Evolutionary conservation across 2,329 filamentous ascomycete genomes (phyloP).

Genomic region (Didymella pomorum): DNA sequence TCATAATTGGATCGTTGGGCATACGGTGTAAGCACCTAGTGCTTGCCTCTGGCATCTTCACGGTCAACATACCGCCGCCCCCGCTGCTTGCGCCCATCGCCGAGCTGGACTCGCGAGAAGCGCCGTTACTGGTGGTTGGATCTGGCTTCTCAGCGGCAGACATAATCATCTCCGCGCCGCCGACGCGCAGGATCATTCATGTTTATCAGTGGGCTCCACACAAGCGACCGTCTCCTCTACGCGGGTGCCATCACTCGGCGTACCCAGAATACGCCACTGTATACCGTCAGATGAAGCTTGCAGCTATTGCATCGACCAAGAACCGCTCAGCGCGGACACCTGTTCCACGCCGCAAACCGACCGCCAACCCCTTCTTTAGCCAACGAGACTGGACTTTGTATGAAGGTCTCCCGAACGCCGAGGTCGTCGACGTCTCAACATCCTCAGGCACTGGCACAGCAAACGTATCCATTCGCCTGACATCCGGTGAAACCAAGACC

Average conservation of each 20-base stretch:
- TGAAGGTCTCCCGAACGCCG: conserved; percentile 64
- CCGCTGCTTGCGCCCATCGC: conserved; percentile 59
- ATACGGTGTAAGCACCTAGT: conserved; percentile 65
- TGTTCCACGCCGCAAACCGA: conserved; percentile 46
- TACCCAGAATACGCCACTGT: conserved; percentile 70
- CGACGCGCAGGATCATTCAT: conserved; percentile 64
- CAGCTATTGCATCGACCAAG: conserved; percentile 43
- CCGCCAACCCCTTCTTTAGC: conserved; percentile 54
- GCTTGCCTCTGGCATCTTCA: conserved; percentile 67
- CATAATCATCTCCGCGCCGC: conserved; percentile 63
- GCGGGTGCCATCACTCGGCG: conserved; percentile 66
- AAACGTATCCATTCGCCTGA: conserved; percentile 54
- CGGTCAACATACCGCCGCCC: conserved; percentile 61
- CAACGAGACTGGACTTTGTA: conserved; percentile 62
- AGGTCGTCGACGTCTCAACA: conserved; percentile 53
- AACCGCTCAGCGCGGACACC: conserved; percentile 32
- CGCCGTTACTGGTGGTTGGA: conserved; percentile 64
- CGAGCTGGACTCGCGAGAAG: conserved; percentile 28
- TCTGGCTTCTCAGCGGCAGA: conserved; percentile 70
- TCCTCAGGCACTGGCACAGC: conserved; percentile 20
- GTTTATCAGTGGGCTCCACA: conserved; percentile 68
- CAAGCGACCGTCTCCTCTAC: conserved; percentile 63
- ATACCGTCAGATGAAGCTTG: conserved; percentile 67
- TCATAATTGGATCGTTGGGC: conserved; percentile 60
- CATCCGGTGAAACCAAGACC: conserved; percentile 55